Percentiles rank a stretch among this genome's conserved stretches.
These are phyloP conservation scores for Melanopsichium pennsylvanicum DNA, from an alignment of 1,284 basidiomycete species.

Conservation along the genomic window DNA sequence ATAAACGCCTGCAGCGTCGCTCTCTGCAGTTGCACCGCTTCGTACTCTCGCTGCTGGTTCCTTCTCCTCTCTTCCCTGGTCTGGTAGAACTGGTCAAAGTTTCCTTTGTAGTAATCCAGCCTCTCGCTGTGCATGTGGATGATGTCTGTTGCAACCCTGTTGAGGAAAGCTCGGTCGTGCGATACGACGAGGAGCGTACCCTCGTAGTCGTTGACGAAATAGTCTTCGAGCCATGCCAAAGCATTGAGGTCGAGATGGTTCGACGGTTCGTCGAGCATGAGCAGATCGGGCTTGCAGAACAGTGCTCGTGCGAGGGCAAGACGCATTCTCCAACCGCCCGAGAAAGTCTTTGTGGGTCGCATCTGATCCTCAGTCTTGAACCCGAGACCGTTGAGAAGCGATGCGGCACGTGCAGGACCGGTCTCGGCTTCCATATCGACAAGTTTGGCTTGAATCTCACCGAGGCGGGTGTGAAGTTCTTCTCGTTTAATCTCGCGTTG, in stretches of 20 bases:
- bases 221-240: constrained; percentile 69
- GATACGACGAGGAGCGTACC: constrained; percentile 95
- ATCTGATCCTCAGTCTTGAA: constrained; percentile 86
- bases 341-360: constrained; percentile 76
- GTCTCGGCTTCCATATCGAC: constrained; percentile 98
- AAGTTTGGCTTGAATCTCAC: constrained; percentile 87
- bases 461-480: constrained; percentile 82
- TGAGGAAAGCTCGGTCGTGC: constrained; percentile 98
- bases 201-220: constrained; percentile 85
- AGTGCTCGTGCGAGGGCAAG: constrained; percentile 93
- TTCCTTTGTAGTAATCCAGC: constrained; percentile 96
- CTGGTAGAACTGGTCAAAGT: constrained; percentile 98
- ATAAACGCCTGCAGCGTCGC: constrained; percentile 97
- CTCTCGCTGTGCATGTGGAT: constrained; percentile 94
- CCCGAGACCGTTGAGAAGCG: constrained; percentile 88
- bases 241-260: constrained; percentile 81
- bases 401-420: constrained; percentile 89
- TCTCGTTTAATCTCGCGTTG: constrained; percentile 70
- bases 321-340: constrained; percentile 99
- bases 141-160: constrained; percentile 96
- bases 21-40: constrained; percentile 91
- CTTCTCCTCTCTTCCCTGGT: constrained; percentile 94
- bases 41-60: constrained; percentile 79
- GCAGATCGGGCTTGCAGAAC: constrained; percentile 78
- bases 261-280: constrained; percentile 73